These are phyloP conservation scores for Septoria petroselini DNA, from an alignment of 2,329 filamentous ascomycete species.

Conservation along the genomic window DNA sequence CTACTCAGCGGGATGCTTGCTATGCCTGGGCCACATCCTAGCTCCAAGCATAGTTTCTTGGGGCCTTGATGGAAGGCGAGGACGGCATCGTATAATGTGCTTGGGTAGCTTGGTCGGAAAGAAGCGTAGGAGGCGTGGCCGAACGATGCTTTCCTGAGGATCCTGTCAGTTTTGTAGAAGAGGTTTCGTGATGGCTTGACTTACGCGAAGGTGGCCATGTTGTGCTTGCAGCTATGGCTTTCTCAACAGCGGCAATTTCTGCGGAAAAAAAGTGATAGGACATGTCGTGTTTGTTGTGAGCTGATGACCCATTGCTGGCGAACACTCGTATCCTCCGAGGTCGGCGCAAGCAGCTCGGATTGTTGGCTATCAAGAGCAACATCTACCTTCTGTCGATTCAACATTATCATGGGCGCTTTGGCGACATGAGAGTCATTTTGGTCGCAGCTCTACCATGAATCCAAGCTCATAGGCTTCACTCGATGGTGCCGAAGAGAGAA, in stretches of 20 bases:
- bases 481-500: too few relatives aligned
- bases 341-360: too few relatives aligned
- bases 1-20: conserved; percentile 54
- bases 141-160: conserved; percentile 53
- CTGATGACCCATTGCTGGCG: too few relatives aligned
- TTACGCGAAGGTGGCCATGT: conserved; percentile 19
- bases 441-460: too few relatives aligned
- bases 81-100: conserved; percentile 53
- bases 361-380: too few relatives aligned
- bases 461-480: too few relatives aligned
- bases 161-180: conserved; percentile 1
- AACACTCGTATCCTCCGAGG: too few relatives aligned
- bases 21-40: conserved; percentile 63
- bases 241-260: too few relatives aligned
- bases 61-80: conserved; percentile 53
- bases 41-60: conserved; percentile 49
- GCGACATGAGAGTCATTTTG: too few relatives aligned
- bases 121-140: conserved; percentile 58
- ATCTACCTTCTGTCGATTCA: too few relatives aligned
- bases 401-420: too few relatives aligned
- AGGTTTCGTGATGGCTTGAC: background rate
- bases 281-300: background rate
- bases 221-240: background rate
- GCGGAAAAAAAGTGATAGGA: too few relatives aligned
- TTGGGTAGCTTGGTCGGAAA: conserved; percentile 59